A percentile compares a stretch with the other conserved stretches of the same genome.
Evolutionary conservation across 495 filamentous ascomycete species (phyloP).

Genomic region (Penicillium canariense): DNA sequence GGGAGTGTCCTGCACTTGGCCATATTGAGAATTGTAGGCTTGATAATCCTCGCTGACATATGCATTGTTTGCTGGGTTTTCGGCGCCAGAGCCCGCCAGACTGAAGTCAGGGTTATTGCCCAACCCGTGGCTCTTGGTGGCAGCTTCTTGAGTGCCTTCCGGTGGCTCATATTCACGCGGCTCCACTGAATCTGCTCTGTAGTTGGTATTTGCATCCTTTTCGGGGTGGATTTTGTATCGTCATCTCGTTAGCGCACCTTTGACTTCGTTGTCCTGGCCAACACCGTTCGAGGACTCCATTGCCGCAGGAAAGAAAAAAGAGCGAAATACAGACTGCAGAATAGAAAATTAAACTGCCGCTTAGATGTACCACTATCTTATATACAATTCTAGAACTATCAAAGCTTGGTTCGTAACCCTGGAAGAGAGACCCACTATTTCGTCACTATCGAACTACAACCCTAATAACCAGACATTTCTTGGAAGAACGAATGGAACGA

Average conservation of each 20-base stretch:
- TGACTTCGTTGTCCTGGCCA: slow-evolving; percentile 5
- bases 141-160: slow-evolving; percentile 16
- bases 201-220: slow-evolving; percentile 2
- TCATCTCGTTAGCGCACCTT: not conserved
- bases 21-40: slow-evolving; percentile 6
- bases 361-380: not conserved
- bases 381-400: slow-evolving; percentile 1
- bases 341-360: not conserved
- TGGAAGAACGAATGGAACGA: no score
- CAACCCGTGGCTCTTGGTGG: slow-evolving; percentile 10
- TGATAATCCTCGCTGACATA: slow-evolving; percentile 1
- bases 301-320: not conserved
- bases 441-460: slow-evolving; percentile 7
- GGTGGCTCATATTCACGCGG: slow-evolving; percentile 8
- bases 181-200: slow-evolving; percentile 5
- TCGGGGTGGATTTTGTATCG: no score
- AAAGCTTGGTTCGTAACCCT: slow-evolving; percentile 6
- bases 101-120: slow-evolving; percentile 15
- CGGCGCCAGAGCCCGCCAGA: slow-evolving; percentile 8
- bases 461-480: not conserved
- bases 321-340: not conserved
- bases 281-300: not conserved
- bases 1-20: not conserved
- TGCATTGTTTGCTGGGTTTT: slow-evolving; percentile 8
- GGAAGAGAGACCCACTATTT: slow-evolving; percentile 5